Evolutionary conservation across 495 filamentous ascomycete species (phyloP), one percentile per base, ranked within the genome.

Genomic region (Xylaria venustula): DNA sequence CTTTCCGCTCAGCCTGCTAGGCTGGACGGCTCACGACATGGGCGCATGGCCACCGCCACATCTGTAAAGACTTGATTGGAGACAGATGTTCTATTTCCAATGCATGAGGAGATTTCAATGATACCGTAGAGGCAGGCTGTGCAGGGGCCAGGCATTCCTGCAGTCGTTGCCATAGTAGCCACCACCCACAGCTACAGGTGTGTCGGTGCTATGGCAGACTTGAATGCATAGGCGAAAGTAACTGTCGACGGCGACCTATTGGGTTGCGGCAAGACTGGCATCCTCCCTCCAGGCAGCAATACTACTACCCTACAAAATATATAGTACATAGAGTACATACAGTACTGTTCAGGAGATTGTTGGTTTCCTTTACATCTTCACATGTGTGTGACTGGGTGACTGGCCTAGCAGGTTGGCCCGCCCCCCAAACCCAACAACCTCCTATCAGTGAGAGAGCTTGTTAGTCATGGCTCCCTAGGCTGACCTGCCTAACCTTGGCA

Each of bases 301-400:
- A 51, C 48, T 51, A 51, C 37, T 40, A 45, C 41, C 20, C n/a
- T 45, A 45, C n/a, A 45, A 45, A 45, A 45, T 20, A 20, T 45
- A 45, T 45, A 45, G 26, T 49, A 49, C 46, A 34, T 34, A 34
- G 30, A 34, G 30, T 34, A 34, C 30, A 34, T 34, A 34, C 30
- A 34, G 30, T 34, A 34, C 30, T 28, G 22, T 49, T 49, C 46
- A 49, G 15, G 46, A 49, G 46, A 49, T 49, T 49, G 46, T 49
- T 49, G 46, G 46, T 49, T 49, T 49, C 46, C 46, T 49, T 49
- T 49, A 17, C 46, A 49, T 49, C 46, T 49, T 49, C 46, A 49
- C 46, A 49, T 49, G 46, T 49, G 30, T 34, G 30, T 34, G 30
- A 34, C 30, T 34, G 30, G 30, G 46, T 49, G 46, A 49, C 46